These are phyloP conservation scores for Canavalia gladiata DNA, from an alignment of 306 rosid species.

Conservation along the genomic window DNA sequence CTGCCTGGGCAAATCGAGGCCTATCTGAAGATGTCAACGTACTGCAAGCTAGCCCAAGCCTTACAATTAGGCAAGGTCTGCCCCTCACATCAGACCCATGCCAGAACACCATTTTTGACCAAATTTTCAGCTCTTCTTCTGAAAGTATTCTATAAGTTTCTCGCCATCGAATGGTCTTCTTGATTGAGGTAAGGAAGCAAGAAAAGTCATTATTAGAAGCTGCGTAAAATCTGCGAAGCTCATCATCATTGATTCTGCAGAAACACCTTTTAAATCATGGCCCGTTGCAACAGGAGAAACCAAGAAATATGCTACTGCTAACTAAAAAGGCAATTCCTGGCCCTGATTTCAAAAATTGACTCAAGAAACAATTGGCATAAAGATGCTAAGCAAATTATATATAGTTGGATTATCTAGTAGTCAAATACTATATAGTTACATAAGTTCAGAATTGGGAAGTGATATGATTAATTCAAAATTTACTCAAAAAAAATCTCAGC, in stretches of 20 bases:
- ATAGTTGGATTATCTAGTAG: neutral
- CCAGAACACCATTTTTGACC: slow-evolving; percentile 80
- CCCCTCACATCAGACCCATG: slow-evolving; percentile 77
- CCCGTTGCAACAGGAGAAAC: slow-evolving; percentile 52
- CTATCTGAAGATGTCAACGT: slow-evolving; percentile 68
- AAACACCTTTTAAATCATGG: slow-evolving; percentile 64
- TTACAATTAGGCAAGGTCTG: slow-evolving; percentile 80
- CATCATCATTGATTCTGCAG: slow-evolving; percentile 77
- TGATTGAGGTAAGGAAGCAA: slow-evolving; percentile 70
- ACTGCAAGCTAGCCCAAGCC: slow-evolving; percentile 76
- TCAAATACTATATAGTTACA: slow-evolving; percentile 8
- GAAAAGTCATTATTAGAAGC: slow-evolving; percentile 76
- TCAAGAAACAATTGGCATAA: slow-evolving; percentile 5
- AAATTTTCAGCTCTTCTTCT: slow-evolving; percentile 68
- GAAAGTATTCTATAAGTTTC: slow-evolving; percentile 77
- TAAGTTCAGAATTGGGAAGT: slow-evolving; percentile 2
- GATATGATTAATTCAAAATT: neutral
- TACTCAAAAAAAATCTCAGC: neutral
- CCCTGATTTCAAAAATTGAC: slow-evolving; percentile 20
- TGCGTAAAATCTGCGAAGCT: slow-evolving; percentile 68
- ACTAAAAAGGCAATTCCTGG: slow-evolving; percentile 27
- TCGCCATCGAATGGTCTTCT: slow-evolving; percentile 84
- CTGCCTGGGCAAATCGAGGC: slow-evolving; percentile 85
- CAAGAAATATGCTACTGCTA: slow-evolving; percentile 47
- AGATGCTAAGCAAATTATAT: neutral